These are phyloP conservation scores for Nelumbo lutea DNA, from an alignment of 164 flowering plant species.

Conservation along the genomic window DNA sequence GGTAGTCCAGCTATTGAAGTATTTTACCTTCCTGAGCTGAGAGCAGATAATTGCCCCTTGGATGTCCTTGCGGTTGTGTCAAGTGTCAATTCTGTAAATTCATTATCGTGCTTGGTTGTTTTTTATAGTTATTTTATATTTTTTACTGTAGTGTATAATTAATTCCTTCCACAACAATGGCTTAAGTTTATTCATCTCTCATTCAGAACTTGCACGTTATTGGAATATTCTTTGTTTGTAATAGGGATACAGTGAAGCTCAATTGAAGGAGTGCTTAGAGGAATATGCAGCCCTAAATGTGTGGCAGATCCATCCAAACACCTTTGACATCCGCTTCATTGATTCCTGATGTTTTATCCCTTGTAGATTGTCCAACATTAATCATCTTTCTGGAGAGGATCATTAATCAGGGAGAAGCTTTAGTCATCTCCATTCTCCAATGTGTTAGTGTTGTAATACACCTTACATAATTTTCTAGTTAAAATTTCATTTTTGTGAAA, in stretches of 20 bases:
- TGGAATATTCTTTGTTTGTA: constrained; percentile 11
- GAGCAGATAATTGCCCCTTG: too few relatives aligned
- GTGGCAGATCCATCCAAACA: constrained; percentile 94
- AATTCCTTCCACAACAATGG: neutral
- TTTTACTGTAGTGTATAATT: too few relatives aligned
- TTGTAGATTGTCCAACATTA: neutral
- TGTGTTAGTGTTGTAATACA: neutral
- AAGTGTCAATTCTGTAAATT: too few relatives aligned
- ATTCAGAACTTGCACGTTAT: neutral
- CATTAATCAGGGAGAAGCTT: neutral
- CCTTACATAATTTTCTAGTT: neutral
- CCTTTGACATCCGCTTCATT: constrained; percentile 88
- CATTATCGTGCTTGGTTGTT: too few relatives aligned
- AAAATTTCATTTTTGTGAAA: too few relatives aligned
- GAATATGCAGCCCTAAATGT: constrained; percentile 95
- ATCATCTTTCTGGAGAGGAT: too few relatives aligned
- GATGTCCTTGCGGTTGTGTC: too few relatives aligned
- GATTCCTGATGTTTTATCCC: constrained; percentile 45
- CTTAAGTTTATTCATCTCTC: neutral
- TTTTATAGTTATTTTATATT: too few relatives aligned
- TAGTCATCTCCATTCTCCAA: neutral
- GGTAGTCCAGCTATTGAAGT: too few relatives aligned
- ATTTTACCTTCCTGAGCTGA: too few relatives aligned
- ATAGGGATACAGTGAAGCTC: constrained; percentile 99
- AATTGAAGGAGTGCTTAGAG: constrained; percentile 94